Base-by-base conservation (phyloP, 805 yeast genomes). In the Soucietia sequanensis region DNA sequence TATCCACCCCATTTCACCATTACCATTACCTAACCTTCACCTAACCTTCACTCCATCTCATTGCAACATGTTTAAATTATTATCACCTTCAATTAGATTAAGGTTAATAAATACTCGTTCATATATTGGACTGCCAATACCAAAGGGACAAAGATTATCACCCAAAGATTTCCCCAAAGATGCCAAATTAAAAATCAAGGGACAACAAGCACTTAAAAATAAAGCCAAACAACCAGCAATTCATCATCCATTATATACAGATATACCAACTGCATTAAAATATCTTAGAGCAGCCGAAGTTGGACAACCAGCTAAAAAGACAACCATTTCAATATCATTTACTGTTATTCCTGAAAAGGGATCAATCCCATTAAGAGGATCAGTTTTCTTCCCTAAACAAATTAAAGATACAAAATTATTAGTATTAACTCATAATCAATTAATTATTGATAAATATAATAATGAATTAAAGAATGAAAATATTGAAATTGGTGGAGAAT, bases 241-340 rank as follows among this genome's bases (percentile, higher is more conserved):
- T 55, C 60, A 44, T 10, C 70, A 71, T 33, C 90, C 90, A 2
- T 65, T 84, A 35, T 82, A 78, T 53, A 78, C 85, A 84, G 80
- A 77, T 32, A 70, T 88, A 6, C 76, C 84, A 5, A 60, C 65
- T 20, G 96, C 97, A 1, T 59, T 88, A 58, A 73, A 84, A 48
- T 89, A 80, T 52, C 56, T 91, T 37, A 72, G 96, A 43, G 96
- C 98, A 0, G 78, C 89, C 4, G 96, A 89, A 59, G 95, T 89
- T 4, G 98, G 99, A 4, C 78, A 84, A 52, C 78, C 91, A 2
- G 65, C 72, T 4, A 63, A 73, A n/a, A 79, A 80, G 47, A 80
- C 91, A 15, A 81, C 90, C 16, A 68, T 91, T 26, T 44, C 60
- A 19, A 68, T 84, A 12, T 60, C 85, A 35, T 76, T 82, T 34